A percentile compares a stretch with the other conserved stretches of the same genome.
Conservation (phyloP, 1,139 yeast species). For the Yamadazyma aaseri region DNA sequence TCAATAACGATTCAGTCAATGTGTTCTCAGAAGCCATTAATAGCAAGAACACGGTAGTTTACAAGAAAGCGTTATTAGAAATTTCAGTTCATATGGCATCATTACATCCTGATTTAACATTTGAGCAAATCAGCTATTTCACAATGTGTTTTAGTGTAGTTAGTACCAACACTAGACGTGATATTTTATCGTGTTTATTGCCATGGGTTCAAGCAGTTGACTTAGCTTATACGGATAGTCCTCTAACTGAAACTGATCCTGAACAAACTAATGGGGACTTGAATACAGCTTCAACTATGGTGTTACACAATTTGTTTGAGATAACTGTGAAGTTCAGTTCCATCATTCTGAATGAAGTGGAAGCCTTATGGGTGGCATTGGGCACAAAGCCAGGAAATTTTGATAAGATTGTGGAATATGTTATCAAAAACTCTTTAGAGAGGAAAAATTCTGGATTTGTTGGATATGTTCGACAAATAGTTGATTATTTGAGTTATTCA, state of each 20-base stretch:
- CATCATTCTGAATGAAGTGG: slow-evolving; percentile 78
- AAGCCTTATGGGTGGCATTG: slow-evolving; percentile 91
- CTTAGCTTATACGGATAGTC: slow-evolving; percentile 38
- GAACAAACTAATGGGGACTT: slow-evolving; percentile 19
- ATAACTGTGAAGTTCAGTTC: slow-evolving; percentile 78
- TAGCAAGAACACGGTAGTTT: slow-evolving; percentile 69
- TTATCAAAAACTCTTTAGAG: slow-evolving; percentile 66
- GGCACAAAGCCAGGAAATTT: slow-evolving; percentile 71
- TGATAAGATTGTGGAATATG: slow-evolving; percentile 67
- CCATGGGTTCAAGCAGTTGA: slow-evolving; percentile 91
- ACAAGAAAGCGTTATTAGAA: slow-evolving; percentile 72
- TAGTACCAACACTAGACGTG: slow-evolving; percentile 57
- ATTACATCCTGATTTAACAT: slow-evolving; percentile 56
- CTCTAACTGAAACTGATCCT: slow-evolving; percentile 5
- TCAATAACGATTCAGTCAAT: slow-evolving; percentile 40
- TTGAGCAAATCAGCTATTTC: slow-evolving; percentile 66
- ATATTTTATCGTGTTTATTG: slow-evolving; percentile 71
- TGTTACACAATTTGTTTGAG: slow-evolving; percentile 76
- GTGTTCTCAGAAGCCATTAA: slow-evolving; percentile 60
- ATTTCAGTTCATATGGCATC: slow-evolving; percentile 57
- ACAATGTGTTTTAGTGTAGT: slow-evolving; percentile 70
- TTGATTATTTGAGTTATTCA: slow-evolving; percentile 67
- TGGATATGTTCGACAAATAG: slow-evolving; percentile 74
- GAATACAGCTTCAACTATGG: slow-evolving; percentile 68
- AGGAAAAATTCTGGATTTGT: slow-evolving; percentile 75